Evolutionary conservation across 805 yeast species (phyloP).

Genomic region (Scheffersomyces lignosus): DNA sequence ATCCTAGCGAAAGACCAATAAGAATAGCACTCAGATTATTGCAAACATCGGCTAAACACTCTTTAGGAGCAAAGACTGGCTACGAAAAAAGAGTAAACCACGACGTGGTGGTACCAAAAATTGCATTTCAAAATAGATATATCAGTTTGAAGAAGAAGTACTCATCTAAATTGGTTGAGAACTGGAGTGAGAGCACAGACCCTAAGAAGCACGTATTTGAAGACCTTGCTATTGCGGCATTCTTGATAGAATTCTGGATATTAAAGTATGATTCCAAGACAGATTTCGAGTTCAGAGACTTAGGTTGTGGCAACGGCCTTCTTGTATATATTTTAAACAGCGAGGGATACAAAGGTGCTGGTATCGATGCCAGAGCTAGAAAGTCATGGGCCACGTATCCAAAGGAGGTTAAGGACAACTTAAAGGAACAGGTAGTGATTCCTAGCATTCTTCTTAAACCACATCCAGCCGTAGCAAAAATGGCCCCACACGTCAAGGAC

Average conservation of each 20-base stretch:
- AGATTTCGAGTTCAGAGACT: conserved; percentile 73
- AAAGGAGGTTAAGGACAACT: conserved; percentile 50
- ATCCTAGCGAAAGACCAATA: conserved; percentile 59
- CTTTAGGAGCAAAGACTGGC: conserved; percentile 79
- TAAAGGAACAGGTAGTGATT: conserved; percentile 79
- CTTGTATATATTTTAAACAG: conserved; percentile 68
- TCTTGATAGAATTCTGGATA: conserved; percentile 83
- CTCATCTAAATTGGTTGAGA: conserved; percentile 69
- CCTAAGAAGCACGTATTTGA: conserved; percentile 96
- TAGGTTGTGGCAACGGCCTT: conserved; percentile 95
- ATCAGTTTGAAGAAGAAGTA: conserved; percentile 78
- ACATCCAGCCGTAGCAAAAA: conserved; percentile 57
- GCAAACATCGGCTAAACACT: conserved; percentile 80
- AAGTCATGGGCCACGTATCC: conserved; percentile 87
- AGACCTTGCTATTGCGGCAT: conserved; percentile 94
- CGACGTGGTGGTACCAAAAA: conserved; percentile 81
- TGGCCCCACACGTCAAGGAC: conserved; percentile 55
- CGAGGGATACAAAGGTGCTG: conserved; percentile 83
- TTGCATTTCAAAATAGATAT: conserved; percentile 79
- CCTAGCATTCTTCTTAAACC: conserved; percentile 74
- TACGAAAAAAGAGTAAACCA: conserved; percentile 87
- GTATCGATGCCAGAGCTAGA: conserved; percentile 86
- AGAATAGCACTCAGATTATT: conserved; percentile 81
- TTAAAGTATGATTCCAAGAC: conserved; percentile 41
- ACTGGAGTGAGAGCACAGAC: conserved; percentile 93